These are phyloP conservation scores for Craterostigma plantagineum DNA, from an alignment of 257 asterid species.

Conservation along the genomic window DNA sequence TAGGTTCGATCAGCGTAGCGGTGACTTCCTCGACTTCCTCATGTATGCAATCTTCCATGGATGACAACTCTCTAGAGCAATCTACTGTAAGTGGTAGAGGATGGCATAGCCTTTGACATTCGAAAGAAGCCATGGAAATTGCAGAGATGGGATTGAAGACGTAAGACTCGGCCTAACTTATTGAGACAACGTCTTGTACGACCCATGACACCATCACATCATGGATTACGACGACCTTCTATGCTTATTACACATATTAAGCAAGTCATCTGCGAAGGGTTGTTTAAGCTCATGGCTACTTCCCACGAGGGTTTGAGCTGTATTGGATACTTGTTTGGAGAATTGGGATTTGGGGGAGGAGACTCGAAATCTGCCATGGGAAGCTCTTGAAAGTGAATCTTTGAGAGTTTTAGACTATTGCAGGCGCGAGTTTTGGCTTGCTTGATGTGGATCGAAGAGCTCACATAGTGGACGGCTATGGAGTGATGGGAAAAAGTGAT, in stretches of 20 bases:
- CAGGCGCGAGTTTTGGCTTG: constrained; percentile 23
- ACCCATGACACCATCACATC: constrained; percentile 22
- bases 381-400: constrained; percentile 24
- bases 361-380: constrained; percentile 13
- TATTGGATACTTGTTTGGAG: constrained; percentile 21
- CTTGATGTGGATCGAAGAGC: constrained; percentile 26
- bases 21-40: too few relatives aligned
- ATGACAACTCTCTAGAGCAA: not conserved
- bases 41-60: constrained; percentile 2
- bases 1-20: not conserved
- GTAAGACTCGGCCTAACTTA: constrained; percentile 40
- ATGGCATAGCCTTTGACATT: too few relatives aligned
- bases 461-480: constrained; percentile 20
- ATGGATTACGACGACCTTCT: constrained; percentile 19
- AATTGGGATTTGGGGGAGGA: constrained; percentile 17
- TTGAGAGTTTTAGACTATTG: constrained; percentile 15
- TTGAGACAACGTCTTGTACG: constrained; percentile 26
- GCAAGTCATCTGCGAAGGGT: constrained; percentile 12
- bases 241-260: constrained; percentile 6
- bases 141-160: constrained; percentile 26
- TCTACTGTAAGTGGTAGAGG: constrained; percentile 15
- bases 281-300: constrained; percentile 12
- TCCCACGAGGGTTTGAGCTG: constrained; percentile 21
- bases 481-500: constrained; percentile 10
- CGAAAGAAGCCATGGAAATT: constrained; percentile 7